Evolutionary conservation across 257 asterid species (phyloP), one percentile per base, ranked within the genome.

Genomic region (Voacanga thouarsii): DNA sequence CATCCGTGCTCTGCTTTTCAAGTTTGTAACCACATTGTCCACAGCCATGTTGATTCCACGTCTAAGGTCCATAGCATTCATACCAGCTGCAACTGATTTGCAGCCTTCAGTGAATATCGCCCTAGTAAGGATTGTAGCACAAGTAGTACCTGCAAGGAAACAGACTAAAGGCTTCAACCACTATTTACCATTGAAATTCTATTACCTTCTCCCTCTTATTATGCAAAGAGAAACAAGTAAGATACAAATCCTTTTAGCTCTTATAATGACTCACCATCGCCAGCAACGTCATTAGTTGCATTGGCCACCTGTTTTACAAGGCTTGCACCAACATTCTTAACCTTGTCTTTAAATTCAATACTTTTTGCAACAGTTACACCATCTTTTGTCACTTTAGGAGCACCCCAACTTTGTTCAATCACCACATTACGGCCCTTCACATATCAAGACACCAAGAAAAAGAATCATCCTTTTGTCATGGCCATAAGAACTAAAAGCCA

Each of bases 321-420:
- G 89, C 98, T 93, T 5, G 99, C 99, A 57, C 99, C 99, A 71
- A 95, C 84, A 72, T 95, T 95, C 88, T 90, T 93, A 53, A 90
- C 88, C 74, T 80, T 95, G 87, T 95, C 97, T 87, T 91, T 95
- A 78, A 95, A 95, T 49, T 95, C 98, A 81, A 95, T 89, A 85
- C 97, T 95, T 81, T 95, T 95, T 0, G 99, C 99, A 49, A 95
- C 99, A 6, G 99, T 95, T 26, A 95, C 98, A 68, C 99, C 99
- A 78, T 95, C 99, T 88, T 95, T 95, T 49, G 99, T 95, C 81
- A 95, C 98, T 82, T 95, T 95, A 14, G 99, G 99, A 71, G 97
- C 99, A 78, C 99, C 99, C 98, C 98, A 93, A 56, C 98, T 95
- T 90, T 95, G 98, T 80, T 95, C 99, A 80, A 95, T 91, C 80